These are phyloP conservation scores for Blastobotrys americana DNA, from an alignment of 805 yeast species.

Conservation along the genomic window DNA sequence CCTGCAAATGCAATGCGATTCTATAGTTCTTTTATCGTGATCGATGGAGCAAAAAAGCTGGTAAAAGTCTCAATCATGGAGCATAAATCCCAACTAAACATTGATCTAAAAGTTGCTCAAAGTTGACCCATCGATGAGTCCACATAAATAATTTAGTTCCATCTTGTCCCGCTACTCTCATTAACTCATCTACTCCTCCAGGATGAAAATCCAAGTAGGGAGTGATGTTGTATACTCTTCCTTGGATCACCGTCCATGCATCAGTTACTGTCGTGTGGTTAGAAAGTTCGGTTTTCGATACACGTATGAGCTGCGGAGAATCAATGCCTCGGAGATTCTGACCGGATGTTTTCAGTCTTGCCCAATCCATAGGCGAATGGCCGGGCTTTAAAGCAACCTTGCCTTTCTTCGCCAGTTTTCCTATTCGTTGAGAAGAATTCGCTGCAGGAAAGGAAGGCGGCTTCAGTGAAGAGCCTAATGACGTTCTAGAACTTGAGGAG, in stretches of 20 bases:
- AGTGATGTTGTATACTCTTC: conserved; percentile 81
- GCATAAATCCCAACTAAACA: conserved; percentile 62
- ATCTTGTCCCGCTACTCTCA: conserved; percentile 77
- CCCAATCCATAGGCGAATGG: conserved; percentile 86
- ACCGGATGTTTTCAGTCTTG: conserved; percentile 44
- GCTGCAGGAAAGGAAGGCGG: conserved; percentile 10
- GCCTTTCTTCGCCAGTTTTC: conserved; percentile 28
- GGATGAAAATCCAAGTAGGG: conserved; percentile 84
- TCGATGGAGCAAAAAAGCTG: too few relatives aligned
- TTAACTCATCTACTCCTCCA: conserved; percentile 75
- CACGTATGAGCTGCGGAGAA: conserved; percentile 21
- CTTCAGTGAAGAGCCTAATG: conserved; percentile 1
- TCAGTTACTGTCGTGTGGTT: conserved; percentile 56
- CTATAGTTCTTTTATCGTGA: too few relatives aligned
- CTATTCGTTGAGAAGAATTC: conserved; percentile 14
- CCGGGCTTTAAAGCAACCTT: conserved; percentile 71
- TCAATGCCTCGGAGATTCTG: conserved; percentile 40
- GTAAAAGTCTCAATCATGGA: background rate
- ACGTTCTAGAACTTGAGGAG: too few relatives aligned
- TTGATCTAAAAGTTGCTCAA: conserved; percentile 67
- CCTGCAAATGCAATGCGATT: too few relatives aligned
- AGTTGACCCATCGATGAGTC: conserved; percentile 71
- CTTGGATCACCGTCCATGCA: conserved; percentile 78
- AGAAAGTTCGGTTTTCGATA: conserved; percentile 48
- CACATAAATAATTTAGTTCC: conserved; percentile 70